Base-by-base conservation (phyloP, 2,329 filamentous ascomycete genomes). In the Diaporthe sp. region DNA sequence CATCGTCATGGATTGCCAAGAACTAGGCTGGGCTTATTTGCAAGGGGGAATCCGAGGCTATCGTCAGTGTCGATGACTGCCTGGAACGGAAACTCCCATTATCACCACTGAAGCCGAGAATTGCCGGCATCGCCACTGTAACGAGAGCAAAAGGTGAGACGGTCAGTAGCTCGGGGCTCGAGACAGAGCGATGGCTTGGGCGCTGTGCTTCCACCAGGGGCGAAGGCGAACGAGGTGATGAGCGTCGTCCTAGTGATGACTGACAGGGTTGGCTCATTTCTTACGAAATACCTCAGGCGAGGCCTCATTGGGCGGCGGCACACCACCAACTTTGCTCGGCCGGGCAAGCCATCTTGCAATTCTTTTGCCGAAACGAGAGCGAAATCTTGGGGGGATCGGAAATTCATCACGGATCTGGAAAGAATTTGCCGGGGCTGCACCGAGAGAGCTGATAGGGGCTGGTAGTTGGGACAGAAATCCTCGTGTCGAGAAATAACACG, bases 201-300 rank as follows among this genome's bases (percentile, higher is more conserved):
- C 63, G 15, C 25, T 39, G 47, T 68, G 32, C 61, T 51, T 37
- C 15, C 55, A 37, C 19, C 9, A 27, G 30, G 58, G 63, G 63
- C 42, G 63, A 66, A 35, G n/a, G n/a, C 15, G 63, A 37, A 39
- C 3, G 25, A 51, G 47, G 44, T 68, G 63, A 51, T 53, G 47
- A 68, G 63, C 63, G 47, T 44, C 63, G 63, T 47, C 63, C 44
- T 66, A 66, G 63, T 51, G 63, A 39, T 27, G 30, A 39, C 22
- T n/a, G 59, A 12, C 63, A 66, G 63, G 63, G 63, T 37, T 59
- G 50, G 42, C 39, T 71, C 51, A 71, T 50, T n/a, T 71, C 69
- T 71, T 51, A 71, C 69, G 56, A 39, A 39, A 59, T 37, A 37
- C 55, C 56, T 13, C 19, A 53, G 69, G 44, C 32, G 35, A n/a